Evolutionary conservation across 2,329 filamentous ascomycete species (phyloP), one percentile per base, ranked within the genome.

Genomic region (Colletotrichum sp.): DNA sequence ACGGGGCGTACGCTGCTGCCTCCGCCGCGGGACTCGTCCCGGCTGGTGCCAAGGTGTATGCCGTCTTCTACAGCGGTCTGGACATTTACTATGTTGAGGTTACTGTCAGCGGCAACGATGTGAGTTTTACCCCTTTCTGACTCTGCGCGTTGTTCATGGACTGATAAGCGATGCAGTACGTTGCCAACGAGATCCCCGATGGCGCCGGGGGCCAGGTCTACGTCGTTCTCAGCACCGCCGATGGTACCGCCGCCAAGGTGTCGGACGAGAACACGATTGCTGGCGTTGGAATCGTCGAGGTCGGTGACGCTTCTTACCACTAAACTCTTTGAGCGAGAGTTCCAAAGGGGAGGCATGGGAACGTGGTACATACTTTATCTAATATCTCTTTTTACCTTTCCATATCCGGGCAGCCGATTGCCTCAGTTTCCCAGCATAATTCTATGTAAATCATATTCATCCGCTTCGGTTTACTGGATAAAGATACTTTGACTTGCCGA

Each of bases 141-240:
- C 7, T 1, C n/a, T 12, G 66, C 71, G 30, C 21, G 59, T 24
- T 79, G 80, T 6, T 76, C 80, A 0, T 81, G 81, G n/a, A 21
- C 21, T 77, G 77, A 77, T 63, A 16, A 16, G 28, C 26, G 7
- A 8, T 32, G 3, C 16, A 78, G 77, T 78, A 77, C 16, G 82
- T 81, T 76, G 64, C 77, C 5, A 78, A 79, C 18, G 67, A 75
- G 60, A 78, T 82, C 9, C 82, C 82, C 4, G 15, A 78, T n/a
- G 82, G 80, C 9, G 82, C 82, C 30, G 78, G 78, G n/a, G 85
- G 85, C 18, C 85, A 86, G 82, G 84, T 84, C 13, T 87, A 86
- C 63, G 81, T 84, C n/a, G 83, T 86, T 24, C 81, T 87, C 10
- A 83, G 80, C 62, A 82, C 83, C 32, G 84, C 84, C 67, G 82